These are phyloP conservation scores for Leishmania braziliensis DNA, from an alignment of 208 protist genomes.

Conservation along the genomic window DNA sequence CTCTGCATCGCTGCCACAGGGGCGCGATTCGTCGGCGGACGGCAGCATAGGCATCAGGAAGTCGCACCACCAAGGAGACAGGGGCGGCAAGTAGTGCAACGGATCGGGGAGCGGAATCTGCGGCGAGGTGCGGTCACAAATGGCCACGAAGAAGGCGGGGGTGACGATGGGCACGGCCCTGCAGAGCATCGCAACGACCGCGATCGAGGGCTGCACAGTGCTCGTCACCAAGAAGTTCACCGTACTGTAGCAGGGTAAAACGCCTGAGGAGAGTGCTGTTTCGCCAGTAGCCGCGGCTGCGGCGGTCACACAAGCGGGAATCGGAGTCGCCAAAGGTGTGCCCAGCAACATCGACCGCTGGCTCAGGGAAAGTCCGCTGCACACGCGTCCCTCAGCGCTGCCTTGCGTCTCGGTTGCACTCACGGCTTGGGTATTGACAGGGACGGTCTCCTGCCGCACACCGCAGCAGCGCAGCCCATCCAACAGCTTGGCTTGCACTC, in stretches of 20 bases:
- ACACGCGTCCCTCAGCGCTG: background rate
- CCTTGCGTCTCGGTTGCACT: background rate
- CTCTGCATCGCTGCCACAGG: background rate
- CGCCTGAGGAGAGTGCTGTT: background rate
- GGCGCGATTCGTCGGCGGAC: background rate
- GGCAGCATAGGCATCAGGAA: constrained; percentile 9
- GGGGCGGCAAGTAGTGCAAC: constrained; percentile 30
- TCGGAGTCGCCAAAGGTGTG: constrained; percentile 27
- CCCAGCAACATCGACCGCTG: constrained; percentile 22
- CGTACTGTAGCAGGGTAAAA: constrained; percentile 22
- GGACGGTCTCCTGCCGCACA: constrained; percentile 24
- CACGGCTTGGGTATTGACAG: background rate
- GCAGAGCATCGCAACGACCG: constrained; percentile 65
- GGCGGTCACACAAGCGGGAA: background rate
- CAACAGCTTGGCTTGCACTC: constrained; percentile 47
- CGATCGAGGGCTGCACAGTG: constrained; percentile 49
- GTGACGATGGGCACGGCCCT: constrained; percentile 59
- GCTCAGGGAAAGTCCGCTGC: constrained; percentile 13
- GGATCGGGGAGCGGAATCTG: constrained; percentile 58
- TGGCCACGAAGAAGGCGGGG: constrained; percentile 55
- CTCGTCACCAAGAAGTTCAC: constrained; percentile 36
- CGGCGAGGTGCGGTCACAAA: constrained; percentile 40
- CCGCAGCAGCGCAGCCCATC: constrained; percentile 55
- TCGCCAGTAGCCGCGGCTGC: background rate
- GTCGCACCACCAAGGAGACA: constrained; percentile 27